Evolutionary conservation across 768 basidiomycete species (phyloP), one percentile per base, ranked within the genome.

Genomic region (Rhizopogon sp.): DNA sequence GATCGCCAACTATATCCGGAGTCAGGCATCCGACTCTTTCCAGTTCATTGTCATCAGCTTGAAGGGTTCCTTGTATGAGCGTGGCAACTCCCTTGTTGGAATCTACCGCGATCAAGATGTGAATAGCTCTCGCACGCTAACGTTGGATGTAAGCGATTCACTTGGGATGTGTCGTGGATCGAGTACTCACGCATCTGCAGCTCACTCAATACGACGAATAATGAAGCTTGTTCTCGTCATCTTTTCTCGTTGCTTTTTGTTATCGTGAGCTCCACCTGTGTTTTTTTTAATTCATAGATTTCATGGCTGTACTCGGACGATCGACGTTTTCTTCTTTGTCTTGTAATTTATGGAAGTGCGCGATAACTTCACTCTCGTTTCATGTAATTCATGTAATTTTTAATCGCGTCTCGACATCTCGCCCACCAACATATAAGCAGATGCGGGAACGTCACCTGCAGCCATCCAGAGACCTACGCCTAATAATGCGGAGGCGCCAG

Each of bases 21-120:
- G 80, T 11, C 92, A 95, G 59, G 85, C 93, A 3, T 91, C 91
- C 0, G 82, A 86, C 43, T 70, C 76, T 1, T 96, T 98, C 79
- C 95, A 98, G 69, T 98, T 98, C 69, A 84, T 99, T 55, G 95
- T 98, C 54, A 99, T 99, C 76, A 94, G 93, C 67, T 77, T 98
- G 68, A 98, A 98, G 70, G 89, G 88, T 42, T 92, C 93, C 0
- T 71, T 98, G 58, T 96, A 95, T 62, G 94, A 96, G 67, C 83
- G 86, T 16, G 90, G 93, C 9, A 81, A 92, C 59, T 92, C 93
- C 1, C 77, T 98, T 43, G 93, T 98, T 25, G 95, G 95, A 4
- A 93, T 97, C 39, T 94, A 93, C 70, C 83, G 95, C 16, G 93
- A 97, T 62, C 95, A 98, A 64, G 92, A 92, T 10, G 81, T 92